Conservation (phyloP, 768 basidiomycete genomes). For the Termitomyces sp. region DNA sequence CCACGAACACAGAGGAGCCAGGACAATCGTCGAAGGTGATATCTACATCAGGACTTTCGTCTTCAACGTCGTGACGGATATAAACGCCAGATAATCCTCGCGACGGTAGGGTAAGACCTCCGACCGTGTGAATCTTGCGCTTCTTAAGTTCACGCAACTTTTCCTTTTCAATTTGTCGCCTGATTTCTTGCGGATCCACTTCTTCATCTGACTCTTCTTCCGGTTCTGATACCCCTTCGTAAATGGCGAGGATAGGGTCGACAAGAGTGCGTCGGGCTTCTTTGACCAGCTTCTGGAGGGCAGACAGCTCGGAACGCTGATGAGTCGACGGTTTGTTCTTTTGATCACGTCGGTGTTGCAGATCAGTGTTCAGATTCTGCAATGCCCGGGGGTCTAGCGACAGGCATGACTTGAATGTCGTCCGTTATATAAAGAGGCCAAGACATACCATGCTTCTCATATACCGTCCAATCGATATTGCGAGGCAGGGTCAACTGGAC, state of each 20-base stretch:
- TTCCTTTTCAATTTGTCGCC: conserved; percentile 38
- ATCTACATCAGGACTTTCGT: conserved; percentile 60
- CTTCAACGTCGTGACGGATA: conserved; percentile 49
- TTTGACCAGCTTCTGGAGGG: conserved; percentile 16
- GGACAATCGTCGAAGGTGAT: conserved; percentile 26
- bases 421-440: background rate
- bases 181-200: conserved; percentile 33
- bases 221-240: conserved; percentile 25
- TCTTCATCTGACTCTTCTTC: conserved; percentile 33
- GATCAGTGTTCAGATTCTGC: conserved; percentile 35
- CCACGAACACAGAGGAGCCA: background rate
- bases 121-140: conserved; percentile 32
- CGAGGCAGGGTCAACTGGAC: conserved; percentile 38
- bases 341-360: conserved; percentile 28
- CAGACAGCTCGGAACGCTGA: conserved; percentile 13
- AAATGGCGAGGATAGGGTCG: conserved; percentile 37
- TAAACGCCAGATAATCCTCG: conserved; percentile 36
- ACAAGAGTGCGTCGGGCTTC: conserved; percentile 43
- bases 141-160: conserved; percentile 55
- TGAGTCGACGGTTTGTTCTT: conserved; percentile 5
- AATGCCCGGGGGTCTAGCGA: conserved; percentile 50
- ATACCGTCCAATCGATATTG: conserved; percentile 59
- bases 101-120: conserved; percentile 26
- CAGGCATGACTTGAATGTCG: background rate
- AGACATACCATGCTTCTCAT: conserved; percentile 47